Conservation (phyloP, 805 yeast species). For the Kodamaea laetipori region DNA sequence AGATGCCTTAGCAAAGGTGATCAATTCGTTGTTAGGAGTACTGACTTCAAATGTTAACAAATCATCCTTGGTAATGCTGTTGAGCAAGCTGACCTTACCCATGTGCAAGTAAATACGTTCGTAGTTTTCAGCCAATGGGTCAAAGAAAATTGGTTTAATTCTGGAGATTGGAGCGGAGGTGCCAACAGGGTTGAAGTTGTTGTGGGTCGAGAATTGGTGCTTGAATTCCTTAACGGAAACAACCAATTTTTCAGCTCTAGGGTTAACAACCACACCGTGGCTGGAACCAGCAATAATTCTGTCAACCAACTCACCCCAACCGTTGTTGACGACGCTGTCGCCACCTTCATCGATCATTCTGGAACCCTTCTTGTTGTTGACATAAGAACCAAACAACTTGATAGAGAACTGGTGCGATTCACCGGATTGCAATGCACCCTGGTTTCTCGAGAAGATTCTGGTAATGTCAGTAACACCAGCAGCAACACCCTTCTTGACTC, state of each 20-base stretch:
- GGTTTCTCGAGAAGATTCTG: constrained; percentile 67
- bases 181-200: constrained; percentile 26
- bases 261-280: constrained; percentile 77
- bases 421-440: constrained; percentile 61
- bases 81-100: constrained; percentile 48
- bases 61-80: constrained; percentile 34
- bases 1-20: constrained; percentile 67
- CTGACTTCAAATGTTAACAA: constrained; percentile 56
- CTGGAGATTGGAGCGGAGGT: constrained; percentile 59
- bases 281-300: constrained; percentile 74
- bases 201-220: constrained; percentile 36
- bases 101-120: constrained; percentile 63
- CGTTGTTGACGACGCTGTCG: constrained; percentile 47
- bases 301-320: constrained; percentile 88
- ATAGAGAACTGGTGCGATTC: constrained; percentile 71
- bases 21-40: constrained; percentile 50
- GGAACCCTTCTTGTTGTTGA: constrained; percentile 44
- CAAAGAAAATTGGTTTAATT: constrained; percentile 64
- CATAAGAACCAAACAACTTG: constrained; percentile 70
- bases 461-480: constrained; percentile 88
- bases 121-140: constrained; percentile 58
- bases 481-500: constrained; percentile 76
- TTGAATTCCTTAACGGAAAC: constrained; percentile 75
- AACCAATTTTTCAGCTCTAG: constrained; percentile 71
- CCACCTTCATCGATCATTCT: constrained; percentile 15